Percentiles rank a stretch among this genome's conserved stretches.
Conservation (phyloP, 352 stramenopile species). For the Phytophthora pseudosyringae region DNA sequence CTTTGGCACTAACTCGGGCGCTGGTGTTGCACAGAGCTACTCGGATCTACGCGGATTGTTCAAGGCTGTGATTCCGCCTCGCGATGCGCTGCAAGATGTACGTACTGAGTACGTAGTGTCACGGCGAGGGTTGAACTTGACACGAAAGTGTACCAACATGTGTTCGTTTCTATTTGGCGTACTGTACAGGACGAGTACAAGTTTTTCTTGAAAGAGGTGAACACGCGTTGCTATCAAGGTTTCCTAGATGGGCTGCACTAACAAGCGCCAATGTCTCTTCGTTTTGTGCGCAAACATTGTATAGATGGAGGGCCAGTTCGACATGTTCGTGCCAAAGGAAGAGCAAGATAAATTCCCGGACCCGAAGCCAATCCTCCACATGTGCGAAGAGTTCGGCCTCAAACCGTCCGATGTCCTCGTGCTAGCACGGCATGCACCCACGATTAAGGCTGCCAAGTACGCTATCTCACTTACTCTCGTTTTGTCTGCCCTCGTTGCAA, state of each 20-base stretch:
- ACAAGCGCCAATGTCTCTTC: background rate
- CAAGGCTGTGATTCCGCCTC: conserved; percentile 64
- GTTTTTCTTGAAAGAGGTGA: conserved; percentile 72
- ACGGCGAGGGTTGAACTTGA: background rate
- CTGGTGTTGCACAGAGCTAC: conserved; percentile 53
- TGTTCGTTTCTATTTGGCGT: background rate
- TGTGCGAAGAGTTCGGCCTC: conserved; percentile 64
- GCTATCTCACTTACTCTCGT: background rate
- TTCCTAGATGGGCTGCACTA: background rate
- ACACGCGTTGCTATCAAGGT: background rate
- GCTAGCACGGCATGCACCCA: conserved; percentile 56
- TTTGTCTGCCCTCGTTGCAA: background rate
- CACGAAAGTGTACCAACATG: background rate
- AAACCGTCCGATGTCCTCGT: conserved; percentile 62
- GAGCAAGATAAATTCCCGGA: conserved; percentile 59
- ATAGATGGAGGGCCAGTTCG: conserved; percentile 75
- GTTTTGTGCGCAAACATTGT: background rate
- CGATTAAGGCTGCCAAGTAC: conserved; percentile 73
- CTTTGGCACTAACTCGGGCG: background rate
- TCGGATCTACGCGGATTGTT: conserved; percentile 61
- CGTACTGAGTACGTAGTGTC: background rate
- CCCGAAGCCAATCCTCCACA: conserved; percentile 46
- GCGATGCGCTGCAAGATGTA: conserved; percentile 61
- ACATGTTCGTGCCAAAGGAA: conserved; percentile 55
- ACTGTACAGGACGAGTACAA: conserved; percentile 61